Evolutionary conservation across 106 monocot species (phyloP).

Genomic region (Acorus gramineus): DNA sequence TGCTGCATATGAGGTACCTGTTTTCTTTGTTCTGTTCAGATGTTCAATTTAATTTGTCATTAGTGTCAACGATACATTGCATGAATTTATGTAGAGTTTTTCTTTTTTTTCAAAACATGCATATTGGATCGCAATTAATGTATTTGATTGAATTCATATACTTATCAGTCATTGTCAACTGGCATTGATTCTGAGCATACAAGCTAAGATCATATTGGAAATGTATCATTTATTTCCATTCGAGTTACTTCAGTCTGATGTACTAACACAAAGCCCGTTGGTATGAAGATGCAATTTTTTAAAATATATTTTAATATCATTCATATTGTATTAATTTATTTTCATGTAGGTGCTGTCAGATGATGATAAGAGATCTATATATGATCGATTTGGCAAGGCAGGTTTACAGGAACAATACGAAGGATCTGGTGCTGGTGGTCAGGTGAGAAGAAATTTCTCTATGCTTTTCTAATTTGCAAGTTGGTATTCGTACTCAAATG

Average conservation of each 20-base stretch:
- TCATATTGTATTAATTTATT: not conserved
- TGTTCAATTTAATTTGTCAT: too few relatives aligned
- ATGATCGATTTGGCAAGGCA: slow-evolving; percentile 81
- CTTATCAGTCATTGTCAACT: too few relatives aligned
- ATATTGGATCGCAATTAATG: too few relatives aligned
- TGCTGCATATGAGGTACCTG: slow-evolving; percentile 90
- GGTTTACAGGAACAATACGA: slow-evolving; percentile 53
- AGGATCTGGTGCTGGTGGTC: slow-evolving; percentile 30
- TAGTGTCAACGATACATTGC: too few relatives aligned
- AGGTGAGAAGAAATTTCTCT: slow-evolving; percentile 40
- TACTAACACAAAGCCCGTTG: too few relatives aligned
- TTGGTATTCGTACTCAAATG: too few relatives aligned
- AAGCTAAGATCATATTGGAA: not conserved
- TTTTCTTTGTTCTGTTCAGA: not conserved
- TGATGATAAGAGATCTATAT: slow-evolving; percentile 81
- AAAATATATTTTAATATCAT: not conserved
- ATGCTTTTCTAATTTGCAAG: too few relatives aligned
- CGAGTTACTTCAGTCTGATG: not conserved
- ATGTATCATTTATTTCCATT: not conserved
- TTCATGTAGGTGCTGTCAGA: slow-evolving; percentile 89
- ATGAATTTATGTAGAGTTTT: too few relatives aligned
- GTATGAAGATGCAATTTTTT: too few relatives aligned
- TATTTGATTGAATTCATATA: too few relatives aligned
- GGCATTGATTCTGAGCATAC: not conserved
- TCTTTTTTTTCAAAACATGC: too few relatives aligned